These are phyloP conservation scores for Thraustotheca clavata DNA, from an alignment of 352 stramenopile species.

Conservation along the genomic window DNA sequence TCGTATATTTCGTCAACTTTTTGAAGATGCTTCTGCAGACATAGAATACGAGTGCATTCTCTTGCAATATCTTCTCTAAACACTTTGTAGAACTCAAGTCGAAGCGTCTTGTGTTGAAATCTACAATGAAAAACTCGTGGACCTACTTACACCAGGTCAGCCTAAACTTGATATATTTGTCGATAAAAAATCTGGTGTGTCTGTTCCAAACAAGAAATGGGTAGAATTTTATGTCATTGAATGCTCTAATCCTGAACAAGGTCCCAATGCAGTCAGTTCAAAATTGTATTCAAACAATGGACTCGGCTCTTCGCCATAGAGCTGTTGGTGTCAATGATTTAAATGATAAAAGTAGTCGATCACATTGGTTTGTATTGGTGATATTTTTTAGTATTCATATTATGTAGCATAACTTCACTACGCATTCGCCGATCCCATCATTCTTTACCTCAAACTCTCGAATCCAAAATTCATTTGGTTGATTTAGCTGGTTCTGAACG, in stretches of 20 bases:
- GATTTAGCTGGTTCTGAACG: conserved; percentile 74
- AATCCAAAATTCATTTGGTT: conserved; percentile 31
- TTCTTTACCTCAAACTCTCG: not conserved
- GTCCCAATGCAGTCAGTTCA: not conserved
- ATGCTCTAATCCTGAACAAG: not conserved
- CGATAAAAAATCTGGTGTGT: conserved; percentile 19
- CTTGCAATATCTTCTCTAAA: not conserved
- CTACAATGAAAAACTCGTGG: conserved; percentile 83
- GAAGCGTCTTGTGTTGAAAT: conserved; percentile 46
- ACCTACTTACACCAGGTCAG: conserved; percentile 34
- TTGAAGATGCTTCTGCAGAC: not conserved
- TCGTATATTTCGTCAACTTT: conserved; percentile 17
- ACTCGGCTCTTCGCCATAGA: conserved; percentile 10
- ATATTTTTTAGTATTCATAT: not conserved
- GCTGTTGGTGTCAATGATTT: conserved; percentile 13
- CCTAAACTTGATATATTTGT: not conserved
- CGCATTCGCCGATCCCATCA: not conserved
- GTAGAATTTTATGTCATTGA: not conserved
- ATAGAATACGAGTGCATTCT: not conserved
- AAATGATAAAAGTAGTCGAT: conserved; percentile 11
- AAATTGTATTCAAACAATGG: conserved; percentile 13
- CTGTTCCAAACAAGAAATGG: conserved; percentile 12
- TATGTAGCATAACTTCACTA: conserved; percentile 17
- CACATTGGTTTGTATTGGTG: conserved; percentile 2
- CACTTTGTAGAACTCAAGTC: not conserved